Conservation (phyloP, 2,329 filamentous ascomycete species). For the Onygenales sp. region DNA sequence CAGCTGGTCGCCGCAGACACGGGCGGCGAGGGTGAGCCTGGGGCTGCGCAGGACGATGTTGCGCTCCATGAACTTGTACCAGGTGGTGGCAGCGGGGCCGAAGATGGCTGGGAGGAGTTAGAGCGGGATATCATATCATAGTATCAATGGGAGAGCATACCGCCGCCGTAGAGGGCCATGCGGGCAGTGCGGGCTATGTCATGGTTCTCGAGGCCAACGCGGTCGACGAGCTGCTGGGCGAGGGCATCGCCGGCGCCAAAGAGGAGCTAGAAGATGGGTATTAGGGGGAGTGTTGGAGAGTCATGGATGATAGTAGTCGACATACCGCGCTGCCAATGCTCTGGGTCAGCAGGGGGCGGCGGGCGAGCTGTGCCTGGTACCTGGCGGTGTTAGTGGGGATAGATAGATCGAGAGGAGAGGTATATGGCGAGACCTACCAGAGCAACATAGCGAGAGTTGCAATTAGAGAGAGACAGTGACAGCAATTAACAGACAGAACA, state of each 20-base stretch:
- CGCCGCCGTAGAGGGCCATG: slow-evolving; percentile 41
- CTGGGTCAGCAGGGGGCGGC: slow-evolving; percentile 79
- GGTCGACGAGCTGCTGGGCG: slow-evolving; percentile 85
- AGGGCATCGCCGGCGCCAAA: slow-evolving; percentile 88
- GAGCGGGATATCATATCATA: neutral
- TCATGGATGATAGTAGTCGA: neutral
- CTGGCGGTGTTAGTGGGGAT: slow-evolving; percentile 30
- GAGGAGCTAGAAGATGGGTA: slow-evolving; percentile 50
- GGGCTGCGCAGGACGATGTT: slow-evolving; percentile 56
- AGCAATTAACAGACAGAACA: too few relatives aligned
- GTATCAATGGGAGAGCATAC: slow-evolving; percentile 21
- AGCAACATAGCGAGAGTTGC: slow-evolving; percentile 26
- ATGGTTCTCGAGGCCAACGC: slow-evolving; percentile 66
- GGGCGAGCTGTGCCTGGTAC: slow-evolving; percentile 78
- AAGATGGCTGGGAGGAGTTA: slow-evolving; percentile 53
- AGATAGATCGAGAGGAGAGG: slow-evolving; percentile 10
- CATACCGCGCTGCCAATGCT: slow-evolving; percentile 70
- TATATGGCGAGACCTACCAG: slow-evolving; percentile 23
- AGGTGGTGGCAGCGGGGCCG: slow-evolving; percentile 76
- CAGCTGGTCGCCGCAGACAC: slow-evolving; percentile 71
- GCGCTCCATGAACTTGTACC: slow-evolving; percentile 71
- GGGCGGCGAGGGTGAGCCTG: slow-evolving; percentile 63
- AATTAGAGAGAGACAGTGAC: neutral
- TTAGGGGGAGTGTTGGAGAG: neutral
- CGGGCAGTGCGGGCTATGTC: slow-evolving; percentile 45